These are phyloP conservation scores for Diaporthe eres DNA, from an alignment of 2,329 filamentous ascomycete species.

Conservation along the genomic window DNA sequence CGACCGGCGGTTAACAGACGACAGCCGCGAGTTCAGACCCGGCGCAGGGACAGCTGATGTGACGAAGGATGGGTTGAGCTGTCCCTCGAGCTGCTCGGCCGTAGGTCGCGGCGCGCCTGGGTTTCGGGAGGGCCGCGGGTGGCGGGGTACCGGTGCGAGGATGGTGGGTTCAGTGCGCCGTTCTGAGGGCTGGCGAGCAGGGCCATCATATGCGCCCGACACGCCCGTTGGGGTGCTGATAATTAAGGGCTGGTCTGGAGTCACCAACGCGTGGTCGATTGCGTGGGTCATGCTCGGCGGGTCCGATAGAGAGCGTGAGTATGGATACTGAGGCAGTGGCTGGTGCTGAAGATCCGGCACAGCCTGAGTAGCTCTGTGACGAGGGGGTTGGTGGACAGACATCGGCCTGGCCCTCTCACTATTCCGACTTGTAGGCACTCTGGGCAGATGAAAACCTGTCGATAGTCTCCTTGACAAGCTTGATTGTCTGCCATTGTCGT, in stretches of 20 bases:
- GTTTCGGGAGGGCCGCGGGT: slow-evolving; percentile 58
- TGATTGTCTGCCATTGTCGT: slow-evolving; percentile 54
- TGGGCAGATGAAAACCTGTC: slow-evolving; percentile 58
- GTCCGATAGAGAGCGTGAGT: slow-evolving; percentile 30
- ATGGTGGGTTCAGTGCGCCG: slow-evolving; percentile 59
- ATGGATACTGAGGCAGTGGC: slow-evolving; percentile 32
- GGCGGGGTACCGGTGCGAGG: slow-evolving; percentile 67
- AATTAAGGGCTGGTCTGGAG: slow-evolving; percentile 68
- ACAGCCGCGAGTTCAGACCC: slow-evolving; percentile 54
- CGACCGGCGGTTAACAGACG: slow-evolving; percentile 61
- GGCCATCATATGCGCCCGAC: slow-evolving; percentile 65
- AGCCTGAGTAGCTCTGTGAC: slow-evolving; percentile 31
- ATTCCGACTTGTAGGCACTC: slow-evolving; percentile 53
- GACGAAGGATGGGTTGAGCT: slow-evolving; percentile 31
- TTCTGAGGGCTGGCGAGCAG: slow-evolving; percentile 52
- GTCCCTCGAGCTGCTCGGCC: slow-evolving; percentile 65
- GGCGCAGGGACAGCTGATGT: slow-evolving; percentile 41
- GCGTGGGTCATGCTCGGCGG: slow-evolving; percentile 42
- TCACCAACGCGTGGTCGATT: slow-evolving; percentile 44
- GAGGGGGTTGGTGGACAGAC: slow-evolving; percentile 31
- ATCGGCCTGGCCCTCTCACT: slow-evolving; percentile 42
- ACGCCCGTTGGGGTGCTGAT: slow-evolving; percentile 73
- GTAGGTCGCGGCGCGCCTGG: slow-evolving; percentile 57
- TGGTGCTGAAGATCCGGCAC: slow-evolving; percentile 27
- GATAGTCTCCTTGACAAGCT: slow-evolving; percentile 59